Conservation (phyloP, 176 grass and related monocot species). For the Pontederia paniculata region DNA sequence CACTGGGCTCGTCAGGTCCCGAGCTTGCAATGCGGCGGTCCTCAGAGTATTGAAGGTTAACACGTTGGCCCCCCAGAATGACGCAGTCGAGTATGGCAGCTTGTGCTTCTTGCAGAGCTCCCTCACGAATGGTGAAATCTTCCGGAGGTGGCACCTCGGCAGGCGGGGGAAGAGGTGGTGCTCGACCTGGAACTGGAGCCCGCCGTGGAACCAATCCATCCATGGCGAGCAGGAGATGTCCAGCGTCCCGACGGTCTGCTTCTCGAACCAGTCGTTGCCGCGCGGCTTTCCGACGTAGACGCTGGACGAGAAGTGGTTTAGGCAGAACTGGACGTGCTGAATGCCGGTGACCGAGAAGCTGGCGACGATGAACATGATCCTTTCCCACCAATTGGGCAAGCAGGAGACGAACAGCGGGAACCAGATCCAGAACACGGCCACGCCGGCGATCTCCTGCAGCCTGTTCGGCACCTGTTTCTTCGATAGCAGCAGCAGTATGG, state of each 20-base stretch:
- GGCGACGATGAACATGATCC: constrained; percentile 39
- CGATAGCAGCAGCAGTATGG: constrained; percentile 28
- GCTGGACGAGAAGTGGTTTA: constrained; percentile 80
- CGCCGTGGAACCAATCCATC: constrained; percentile 99
- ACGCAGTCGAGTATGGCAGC: constrained; percentile 31
- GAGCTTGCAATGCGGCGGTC: constrained; percentile 64
- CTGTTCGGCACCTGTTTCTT: constrained; percentile 32
- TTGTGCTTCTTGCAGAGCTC: constrained; percentile 94
- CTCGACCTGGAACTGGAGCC: constrained; percentile 84
- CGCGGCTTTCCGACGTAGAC: constrained; percentile 55
- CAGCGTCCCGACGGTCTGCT: constrained; percentile 62
- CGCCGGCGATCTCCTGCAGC: constrained; percentile 42
- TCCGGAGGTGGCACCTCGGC: constrained; percentile 54
- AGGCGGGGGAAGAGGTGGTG: constrained; percentile 93
- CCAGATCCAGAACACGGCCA: constrained; percentile 68
- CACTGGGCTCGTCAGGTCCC: constrained; percentile 10
- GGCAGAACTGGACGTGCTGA: constrained; percentile 90
- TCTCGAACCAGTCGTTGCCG: constrained; percentile 97
- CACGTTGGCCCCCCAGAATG: constrained; percentile 78
- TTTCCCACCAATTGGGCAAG: constrained; percentile 67
- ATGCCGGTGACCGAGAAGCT: constrained; percentile 76
- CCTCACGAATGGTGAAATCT: constrained; percentile 38
- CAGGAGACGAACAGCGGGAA: constrained; percentile 58
- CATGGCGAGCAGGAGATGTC: constrained; percentile 69
- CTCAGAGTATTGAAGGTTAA: constrained; percentile 48